Conservation (phyloP, 371 early-diverging fungal species). For the Mucor mucedo region DNA sequence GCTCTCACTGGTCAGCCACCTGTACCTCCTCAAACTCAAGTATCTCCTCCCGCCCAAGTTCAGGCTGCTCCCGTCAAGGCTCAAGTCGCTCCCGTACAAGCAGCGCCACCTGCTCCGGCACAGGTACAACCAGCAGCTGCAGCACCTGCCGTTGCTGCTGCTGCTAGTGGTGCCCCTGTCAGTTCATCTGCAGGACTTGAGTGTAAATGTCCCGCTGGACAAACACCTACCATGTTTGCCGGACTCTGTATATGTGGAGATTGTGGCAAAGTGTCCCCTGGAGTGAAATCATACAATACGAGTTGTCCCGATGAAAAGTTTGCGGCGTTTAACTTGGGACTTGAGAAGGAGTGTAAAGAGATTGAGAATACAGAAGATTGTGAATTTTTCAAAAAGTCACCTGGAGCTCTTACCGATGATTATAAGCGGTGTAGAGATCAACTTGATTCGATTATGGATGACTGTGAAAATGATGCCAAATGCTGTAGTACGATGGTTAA, state of each 20-base stretch:
- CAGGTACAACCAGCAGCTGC: neutral
- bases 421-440: slow-evolving; percentile 16
- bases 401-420: slow-evolving; percentile 5
- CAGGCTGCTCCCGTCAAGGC: neutral
- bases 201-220: neutral
- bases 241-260: slow-evolving; percentile 9
- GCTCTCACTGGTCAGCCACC: neutral
- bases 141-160: neutral
- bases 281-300: neutral
- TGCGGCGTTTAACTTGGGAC: neutral
- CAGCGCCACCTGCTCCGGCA: neutral
- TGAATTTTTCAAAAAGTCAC: slow-evolving; percentile 18
- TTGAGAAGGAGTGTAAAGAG: neutral
- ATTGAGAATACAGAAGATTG: slow-evolving; percentile 23
- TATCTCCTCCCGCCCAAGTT: neutral
- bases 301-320: neutral
- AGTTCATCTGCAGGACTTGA: neutral
- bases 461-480: slow-evolving; percentile 16
- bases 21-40: neutral
- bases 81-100: neutral
- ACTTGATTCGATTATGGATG: slow-evolving; percentile 17
- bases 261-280: neutral
- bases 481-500: slow-evolving; percentile 1
- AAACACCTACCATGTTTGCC: neutral
- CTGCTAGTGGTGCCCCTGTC: too few species aligned